Evolutionary conservation across 129 eudicot species (phyloP).

Genomic region (Lactuca saligna): DNA sequence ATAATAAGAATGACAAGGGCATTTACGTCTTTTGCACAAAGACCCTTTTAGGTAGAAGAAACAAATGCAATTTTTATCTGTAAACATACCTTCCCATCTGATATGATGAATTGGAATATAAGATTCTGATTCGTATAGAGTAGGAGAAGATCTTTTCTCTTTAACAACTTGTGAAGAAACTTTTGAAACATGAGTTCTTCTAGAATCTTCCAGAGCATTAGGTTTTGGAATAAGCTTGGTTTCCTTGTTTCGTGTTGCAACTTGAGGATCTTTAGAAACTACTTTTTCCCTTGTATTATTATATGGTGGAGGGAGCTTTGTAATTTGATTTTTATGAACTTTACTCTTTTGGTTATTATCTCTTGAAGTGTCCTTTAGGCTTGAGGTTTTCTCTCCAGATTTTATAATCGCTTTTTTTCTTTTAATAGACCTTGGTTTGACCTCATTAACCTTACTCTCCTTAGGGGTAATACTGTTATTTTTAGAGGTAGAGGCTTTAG

Average conservation of each 20-base stretch:
- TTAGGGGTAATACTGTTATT: neutral
- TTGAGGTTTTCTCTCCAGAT: neutral
- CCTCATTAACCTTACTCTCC: neutral
- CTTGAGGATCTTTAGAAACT: constrained; percentile 7
- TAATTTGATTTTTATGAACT: neutral
- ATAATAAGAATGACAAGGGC: neutral
- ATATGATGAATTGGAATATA: constrained; percentile 26
- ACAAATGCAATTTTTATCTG: neutral
- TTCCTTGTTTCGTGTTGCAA: constrained; percentile 2
- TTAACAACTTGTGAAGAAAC: neutral
- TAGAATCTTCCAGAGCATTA: neutral
- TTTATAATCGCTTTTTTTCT: neutral
- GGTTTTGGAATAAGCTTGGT: neutral
- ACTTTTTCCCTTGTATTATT: neutral
- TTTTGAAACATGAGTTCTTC: neutral
- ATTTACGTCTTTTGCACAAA: neutral
- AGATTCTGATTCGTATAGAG: neutral
- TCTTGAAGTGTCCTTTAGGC: neutral
- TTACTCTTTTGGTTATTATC: neutral
- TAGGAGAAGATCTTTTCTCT: neutral
- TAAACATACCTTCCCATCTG: constrained; percentile 33
- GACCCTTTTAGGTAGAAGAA: neutral
- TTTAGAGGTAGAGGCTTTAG: neutral
- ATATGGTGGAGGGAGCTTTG: too few relatives aligned
- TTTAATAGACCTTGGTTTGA: neutral